Evolutionary conservation across 352 stramenopile species (phyloP).

Genomic region (Phytophthora fragariae): DNA sequence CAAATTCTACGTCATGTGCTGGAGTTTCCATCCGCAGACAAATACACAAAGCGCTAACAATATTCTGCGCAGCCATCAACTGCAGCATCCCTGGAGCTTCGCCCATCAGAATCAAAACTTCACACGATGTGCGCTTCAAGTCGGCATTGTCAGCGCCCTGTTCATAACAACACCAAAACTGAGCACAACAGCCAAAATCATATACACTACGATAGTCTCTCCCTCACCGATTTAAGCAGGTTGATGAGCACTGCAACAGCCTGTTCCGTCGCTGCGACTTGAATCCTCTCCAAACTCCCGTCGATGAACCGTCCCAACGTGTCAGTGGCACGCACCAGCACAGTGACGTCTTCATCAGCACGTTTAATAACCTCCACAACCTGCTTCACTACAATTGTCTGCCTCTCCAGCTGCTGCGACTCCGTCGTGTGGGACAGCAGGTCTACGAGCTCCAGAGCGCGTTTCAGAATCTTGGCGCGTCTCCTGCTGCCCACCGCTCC

Average conservation of each 20-base stretch:
- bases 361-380: constrained; percentile 40
- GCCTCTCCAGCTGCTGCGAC: constrained; percentile 24
- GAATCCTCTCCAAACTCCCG: constrained; percentile 36
- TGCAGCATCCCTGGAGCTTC: constrained; percentile 48
- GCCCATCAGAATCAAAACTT: constrained; percentile 49
- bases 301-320: constrained; percentile 51
- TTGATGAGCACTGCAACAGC: constrained; percentile 45
- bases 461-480: constrained; percentile 49
- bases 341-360: constrained; percentile 36
- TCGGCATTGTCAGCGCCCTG: constrained; percentile 37
- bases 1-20: constrained; percentile 40
- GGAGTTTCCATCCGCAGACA: constrained; percentile 43
- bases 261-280: constrained; percentile 40
- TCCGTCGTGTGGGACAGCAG: constrained; percentile 30
- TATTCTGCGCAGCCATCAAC: constrained; percentile 54
- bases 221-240: constrained; percentile 40
- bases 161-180: constrained; percentile 4
- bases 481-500: constrained; percentile 35
- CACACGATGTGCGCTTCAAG: constrained; percentile 50
- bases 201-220: neutral
- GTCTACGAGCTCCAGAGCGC: constrained; percentile 55
- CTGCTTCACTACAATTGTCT: constrained; percentile 37
- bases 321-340: constrained; percentile 51
- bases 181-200: neutral
- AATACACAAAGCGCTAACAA: constrained; percentile 40